These are phyloP conservation scores for Kuraishia molischiana DNA, from an alignment of 805 yeast species.

Conservation along the genomic window DNA sequence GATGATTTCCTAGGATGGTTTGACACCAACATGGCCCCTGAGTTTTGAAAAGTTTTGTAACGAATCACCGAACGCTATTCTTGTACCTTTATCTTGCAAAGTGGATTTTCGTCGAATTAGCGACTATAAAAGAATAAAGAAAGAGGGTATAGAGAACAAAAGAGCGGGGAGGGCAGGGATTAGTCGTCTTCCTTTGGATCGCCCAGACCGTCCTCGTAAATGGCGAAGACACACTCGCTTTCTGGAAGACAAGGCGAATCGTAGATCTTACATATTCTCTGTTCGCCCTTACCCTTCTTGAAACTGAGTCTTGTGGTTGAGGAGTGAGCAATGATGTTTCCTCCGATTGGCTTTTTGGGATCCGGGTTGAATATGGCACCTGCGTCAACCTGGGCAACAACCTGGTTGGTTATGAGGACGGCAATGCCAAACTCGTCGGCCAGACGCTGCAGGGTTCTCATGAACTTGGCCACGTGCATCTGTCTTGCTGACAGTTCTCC, in stretches of 20 bases:
- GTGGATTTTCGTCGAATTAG: neutral
- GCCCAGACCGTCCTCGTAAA: slow-evolving; percentile 93
- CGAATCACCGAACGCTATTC: no score
- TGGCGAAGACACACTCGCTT: slow-evolving; percentile 89
- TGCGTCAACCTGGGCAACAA: slow-evolving; percentile 95
- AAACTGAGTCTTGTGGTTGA: slow-evolving; percentile 89
- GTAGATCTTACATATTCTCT: slow-evolving; percentile 87
- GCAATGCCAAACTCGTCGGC: slow-evolving; percentile 99
- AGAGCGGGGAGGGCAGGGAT: neutral
- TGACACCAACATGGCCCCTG: slow-evolving; percentile 68
- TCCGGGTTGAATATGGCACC: slow-evolving; percentile 85
- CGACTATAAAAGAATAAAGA: neutral
- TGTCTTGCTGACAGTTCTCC: slow-evolving; percentile 95
- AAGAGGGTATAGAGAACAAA: neutral
- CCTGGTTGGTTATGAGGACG: slow-evolving; percentile 91
- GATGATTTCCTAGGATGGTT: slow-evolving; percentile 95
- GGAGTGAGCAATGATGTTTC: slow-evolving; percentile 94
- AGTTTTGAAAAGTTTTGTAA: slow-evolving; percentile 24
- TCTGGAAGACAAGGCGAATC: slow-evolving; percentile 97
- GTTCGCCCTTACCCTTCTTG: slow-evolving; percentile 86
- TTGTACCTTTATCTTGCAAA: neutral
- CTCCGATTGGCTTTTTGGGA: slow-evolving; percentile 98
- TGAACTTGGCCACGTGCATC: slow-evolving; percentile 84
- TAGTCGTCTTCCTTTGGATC: slow-evolving; percentile 80
- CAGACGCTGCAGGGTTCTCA: slow-evolving; percentile 83